Evolutionary conservation across 805 yeast genomes (phyloP).

Genomic region (Ogataea glucozyma): DNA sequence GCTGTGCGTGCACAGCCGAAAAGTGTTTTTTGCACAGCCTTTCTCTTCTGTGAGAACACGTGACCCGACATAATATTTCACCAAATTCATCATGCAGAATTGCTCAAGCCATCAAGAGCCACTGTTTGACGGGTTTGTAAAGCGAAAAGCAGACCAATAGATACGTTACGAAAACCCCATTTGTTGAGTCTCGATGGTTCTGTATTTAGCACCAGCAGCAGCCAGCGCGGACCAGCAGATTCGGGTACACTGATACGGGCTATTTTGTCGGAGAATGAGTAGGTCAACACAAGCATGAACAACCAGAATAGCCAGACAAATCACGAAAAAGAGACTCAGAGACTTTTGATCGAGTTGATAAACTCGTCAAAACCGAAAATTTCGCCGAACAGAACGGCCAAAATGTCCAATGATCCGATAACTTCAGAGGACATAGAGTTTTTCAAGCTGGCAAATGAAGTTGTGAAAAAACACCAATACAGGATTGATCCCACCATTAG

Average conservation of each 20-base stretch:
- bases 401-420: conserved; percentile 23
- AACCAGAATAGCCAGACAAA: conserved; percentile 11
- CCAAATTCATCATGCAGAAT: conserved; percentile 1
- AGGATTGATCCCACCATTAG: conserved; percentile 64
- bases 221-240: too few species aligned
- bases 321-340: conserved; percentile 22
- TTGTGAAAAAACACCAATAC: conserved; percentile 43
- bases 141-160: neutral
- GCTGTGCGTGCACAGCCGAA: neutral
- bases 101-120: conserved; percentile 10
- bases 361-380: conserved; percentile 33
- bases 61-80: conserved; percentile 16
- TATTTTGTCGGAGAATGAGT: neutral
- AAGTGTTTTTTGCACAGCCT: conserved; percentile 2
- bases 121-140: conserved; percentile 2
- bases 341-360: conserved; percentile 27
- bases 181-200: neutral
- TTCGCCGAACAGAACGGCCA: conserved; percentile 23
- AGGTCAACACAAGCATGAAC: conserved; percentile 10
- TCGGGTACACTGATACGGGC: neutral
- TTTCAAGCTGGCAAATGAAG: conserved; percentile 61
- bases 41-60: conserved; percentile 13
- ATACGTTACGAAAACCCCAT: neutral
- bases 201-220: neutral
- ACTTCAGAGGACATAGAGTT: conserved; percentile 55